Evolutionary conservation across 441 rosid genomes (phyloP).

Genomic region (Gossypium aridum): DNA sequence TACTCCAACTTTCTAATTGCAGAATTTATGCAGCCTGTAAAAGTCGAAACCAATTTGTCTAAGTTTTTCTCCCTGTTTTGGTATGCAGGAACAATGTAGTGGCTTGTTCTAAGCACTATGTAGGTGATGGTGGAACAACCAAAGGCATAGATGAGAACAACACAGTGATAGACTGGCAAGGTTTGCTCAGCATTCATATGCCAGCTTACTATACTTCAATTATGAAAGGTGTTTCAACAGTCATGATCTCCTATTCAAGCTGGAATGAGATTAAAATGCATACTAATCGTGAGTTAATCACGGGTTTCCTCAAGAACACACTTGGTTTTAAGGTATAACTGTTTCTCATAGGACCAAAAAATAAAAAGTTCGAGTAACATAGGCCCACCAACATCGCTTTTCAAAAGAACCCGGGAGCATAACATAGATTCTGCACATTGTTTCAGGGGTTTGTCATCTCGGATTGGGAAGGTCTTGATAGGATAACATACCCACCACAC

Average conservation of each 20-base stretch:
- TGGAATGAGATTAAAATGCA: conserved; percentile 73
- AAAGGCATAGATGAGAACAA: conserved; percentile 54
- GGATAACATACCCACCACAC: conserved; percentile 42
- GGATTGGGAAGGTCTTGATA: conserved; percentile 46
- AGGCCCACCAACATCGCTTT: no score
- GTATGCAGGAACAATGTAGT: conserved; percentile 45
- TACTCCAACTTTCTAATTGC: no score
- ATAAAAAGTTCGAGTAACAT: no score
- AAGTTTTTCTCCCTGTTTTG: neutral
- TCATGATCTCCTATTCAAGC: conserved; percentile 68
- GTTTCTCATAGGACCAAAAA: neutral
- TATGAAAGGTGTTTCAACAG: conserved; percentile 52
- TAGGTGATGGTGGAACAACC: conserved; percentile 73
- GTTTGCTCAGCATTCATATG: conserved; percentile 55
- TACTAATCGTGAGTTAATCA: conserved; percentile 40
- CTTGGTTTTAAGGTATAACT: conserved; percentile 44
- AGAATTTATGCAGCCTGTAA: no score
- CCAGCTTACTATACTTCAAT: conserved; percentile 44
- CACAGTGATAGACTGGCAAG: conserved; percentile 41
- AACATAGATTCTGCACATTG: neutral
- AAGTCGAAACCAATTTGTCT: neutral
- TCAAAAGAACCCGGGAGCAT: neutral
- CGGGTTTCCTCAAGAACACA: conserved; percentile 44
- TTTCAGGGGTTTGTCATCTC: conserved; percentile 53
- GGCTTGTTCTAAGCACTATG: conserved; percentile 69